Base-by-base conservation (phyloP, 1,139 yeast species). In the Scheffersomyces segobiensis region DNA sequence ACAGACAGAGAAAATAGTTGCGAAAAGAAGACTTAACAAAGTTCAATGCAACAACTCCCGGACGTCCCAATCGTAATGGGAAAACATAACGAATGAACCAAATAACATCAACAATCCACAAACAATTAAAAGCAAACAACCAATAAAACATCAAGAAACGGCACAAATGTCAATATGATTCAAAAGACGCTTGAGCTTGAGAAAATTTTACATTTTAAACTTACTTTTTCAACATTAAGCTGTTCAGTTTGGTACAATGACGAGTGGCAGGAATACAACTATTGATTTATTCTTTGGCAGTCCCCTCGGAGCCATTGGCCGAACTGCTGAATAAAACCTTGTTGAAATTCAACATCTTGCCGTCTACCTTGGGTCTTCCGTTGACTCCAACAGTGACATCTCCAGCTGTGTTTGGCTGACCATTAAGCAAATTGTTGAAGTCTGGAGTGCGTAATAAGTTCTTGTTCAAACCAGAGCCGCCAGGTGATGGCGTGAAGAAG, bases 401-500 rank as follows among this genome's bases (percentile, higher is more conserved):
- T 46, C 17, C 52, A n/a, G 52, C 56, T 18, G 52, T 50, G 20
- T 32, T 24, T 4, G 54, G 20, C 48, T 50, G 46, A 3, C 62
- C 67, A 58, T 68, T 69, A 56, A 74, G 65, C 56, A 76, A 65
- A 56, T 70, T 69, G 62, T 77, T 76, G 62, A 79, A 78, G 65
- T 80, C 84, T 0, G 84, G 83, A 3, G 84, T 79, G 57, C 75
- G 76, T 59, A 78, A 67, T 57, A 79, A 71, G 59, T 73, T 75
- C 54, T 73, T 73, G 57, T 65, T 67, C 26, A 63, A 50, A 1
- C 55, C 55, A n/a, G 73, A 75, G 18, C 74, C 73, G 1, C 82
- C 82, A 0, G 95, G 95, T 5, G 91, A 86, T 4, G 96, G 96
- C 1, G 92, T 87, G 67, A 88, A 87, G 65, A 88, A 85, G 68